Conservation (phyloP, 139 green algal species). For the Auxenochlorella pyrenoidosa region DNA sequence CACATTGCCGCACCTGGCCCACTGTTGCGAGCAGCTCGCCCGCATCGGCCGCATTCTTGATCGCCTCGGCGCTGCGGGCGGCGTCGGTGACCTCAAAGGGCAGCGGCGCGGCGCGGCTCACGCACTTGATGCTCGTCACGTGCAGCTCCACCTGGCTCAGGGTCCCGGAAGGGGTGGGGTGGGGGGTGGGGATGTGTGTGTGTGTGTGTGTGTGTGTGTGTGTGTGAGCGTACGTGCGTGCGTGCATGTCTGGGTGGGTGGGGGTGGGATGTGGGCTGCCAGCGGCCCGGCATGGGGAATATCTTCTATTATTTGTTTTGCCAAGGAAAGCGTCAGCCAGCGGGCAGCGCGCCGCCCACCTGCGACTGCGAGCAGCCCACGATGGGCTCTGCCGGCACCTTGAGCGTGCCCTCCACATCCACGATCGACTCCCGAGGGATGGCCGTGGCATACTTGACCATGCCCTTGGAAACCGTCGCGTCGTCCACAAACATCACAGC, state of each 20-base stretch:
- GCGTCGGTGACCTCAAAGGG: conserved; percentile 91
- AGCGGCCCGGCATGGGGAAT: too few species aligned
- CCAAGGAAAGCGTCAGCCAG: too few species aligned
- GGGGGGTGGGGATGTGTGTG: neutral
- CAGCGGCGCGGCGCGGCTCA: conserved; percentile 77
- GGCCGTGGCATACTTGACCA: conserved; percentile 96
- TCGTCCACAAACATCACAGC: conserved; percentile 90
- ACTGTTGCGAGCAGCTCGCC: conserved; percentile 84
- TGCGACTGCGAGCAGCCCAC: conserved; percentile 86
- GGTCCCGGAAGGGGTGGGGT: neutral
- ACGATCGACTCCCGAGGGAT: conserved; percentile 96
- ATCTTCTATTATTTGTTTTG: too few species aligned
- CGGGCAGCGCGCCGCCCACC: conserved; percentile 45
- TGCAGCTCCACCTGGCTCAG: conserved; percentile 89
- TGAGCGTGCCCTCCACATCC: conserved; percentile 85
- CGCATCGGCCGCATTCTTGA: conserved; percentile 37
- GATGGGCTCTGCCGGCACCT: conserved; percentile 67
- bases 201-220: neutral
- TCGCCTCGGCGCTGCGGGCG: conserved; percentile 53
- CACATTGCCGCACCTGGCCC: neutral
- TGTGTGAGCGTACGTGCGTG: too few species aligned
- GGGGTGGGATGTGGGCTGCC: too few species aligned
- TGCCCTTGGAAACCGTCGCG: conserved; percentile 86
- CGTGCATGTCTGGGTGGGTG: too few species aligned
- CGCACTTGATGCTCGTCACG: conserved; percentile 62